A percentile compares a stretch with the other conserved stretches of the same genome.
phyloP scores from a whole-genome alignment of 2,329 filamentous ascomycete species.

The Xylariaceae sp. region DNA sequence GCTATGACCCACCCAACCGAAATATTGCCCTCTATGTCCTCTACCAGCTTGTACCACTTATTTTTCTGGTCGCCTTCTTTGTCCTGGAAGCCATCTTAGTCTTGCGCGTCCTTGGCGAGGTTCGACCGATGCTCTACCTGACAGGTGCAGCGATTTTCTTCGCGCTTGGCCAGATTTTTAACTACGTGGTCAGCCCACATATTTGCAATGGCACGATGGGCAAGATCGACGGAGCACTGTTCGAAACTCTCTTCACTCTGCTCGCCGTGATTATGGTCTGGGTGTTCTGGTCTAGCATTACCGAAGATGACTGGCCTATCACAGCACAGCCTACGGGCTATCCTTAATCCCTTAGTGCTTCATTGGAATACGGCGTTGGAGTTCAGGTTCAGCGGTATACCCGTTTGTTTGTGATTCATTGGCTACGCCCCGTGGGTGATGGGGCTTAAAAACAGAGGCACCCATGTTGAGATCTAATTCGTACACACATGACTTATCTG shows the following conservation, averaged over 20 bases:
- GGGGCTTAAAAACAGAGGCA: constrained; percentile 17
- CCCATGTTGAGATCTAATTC: constrained; percentile 32
- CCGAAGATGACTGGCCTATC: constrained; percentile 94
- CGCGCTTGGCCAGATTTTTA: constrained; percentile 91
- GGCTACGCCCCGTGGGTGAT: constrained; percentile 25
- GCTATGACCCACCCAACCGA: constrained; percentile 64
- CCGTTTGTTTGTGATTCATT: constrained; percentile 39
- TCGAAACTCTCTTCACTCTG: constrained; percentile 91
- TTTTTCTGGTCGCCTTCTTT: constrained; percentile 90
- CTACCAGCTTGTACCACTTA: constrained; percentile 86
- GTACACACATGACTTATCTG: constrained; percentile 9
- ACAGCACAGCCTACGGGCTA: constrained; percentile 48
- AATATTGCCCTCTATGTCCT: constrained; percentile 90
- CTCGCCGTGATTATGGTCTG: constrained; percentile 83
- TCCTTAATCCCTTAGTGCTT: constrained; percentile 39
- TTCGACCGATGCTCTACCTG: constrained; percentile 91
- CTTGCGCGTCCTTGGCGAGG: constrained; percentile 83
- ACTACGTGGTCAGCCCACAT: constrained; percentile 90
- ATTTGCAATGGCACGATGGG: constrained; percentile 84
- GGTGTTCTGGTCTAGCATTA: constrained; percentile 99
- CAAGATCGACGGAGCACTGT: constrained; percentile 90
- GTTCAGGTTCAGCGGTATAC: constrained; percentile 43
- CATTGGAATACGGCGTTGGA: constrained; percentile 40
- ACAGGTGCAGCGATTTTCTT: constrained; percentile 77
- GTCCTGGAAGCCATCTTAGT: constrained; percentile 84